A percentile compares a stretch with the other conserved stretches of the same genome.
phyloP scores from a whole-genome alignment of 2,329 filamentous ascomycete species.

The Sporothrix pseudoabietina region DNA sequence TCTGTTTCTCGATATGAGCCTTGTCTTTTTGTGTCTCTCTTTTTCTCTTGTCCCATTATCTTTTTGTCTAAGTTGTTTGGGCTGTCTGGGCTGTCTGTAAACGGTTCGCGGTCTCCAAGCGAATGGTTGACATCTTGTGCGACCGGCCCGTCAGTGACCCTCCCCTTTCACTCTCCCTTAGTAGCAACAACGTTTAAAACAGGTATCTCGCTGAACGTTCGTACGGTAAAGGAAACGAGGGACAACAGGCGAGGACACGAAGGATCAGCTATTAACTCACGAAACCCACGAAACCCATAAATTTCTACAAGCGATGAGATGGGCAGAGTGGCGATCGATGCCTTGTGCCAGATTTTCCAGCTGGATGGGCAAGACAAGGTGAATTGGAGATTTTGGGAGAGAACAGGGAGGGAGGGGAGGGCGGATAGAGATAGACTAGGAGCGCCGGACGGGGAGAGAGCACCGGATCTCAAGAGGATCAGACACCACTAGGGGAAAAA shows the following conservation, averaged over 20 bases:
- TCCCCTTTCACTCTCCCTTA: not conserved
- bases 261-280: not conserved
- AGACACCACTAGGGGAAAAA: not conserved
- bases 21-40: not conserved
- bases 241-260: not conserved
- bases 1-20: slow-evolving; percentile 12
- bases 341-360: slow-evolving; percentile 7
- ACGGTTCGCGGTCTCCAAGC: slow-evolving; percentile 31
- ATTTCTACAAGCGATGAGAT: not conserved
- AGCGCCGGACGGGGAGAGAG: not conserved
- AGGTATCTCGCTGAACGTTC: slow-evolving; percentile 21
- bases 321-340: not conserved
- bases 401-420: not conserved
- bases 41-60: not conserved
- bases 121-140: slow-evolving; percentile 30
- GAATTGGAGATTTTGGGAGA: not conserved
- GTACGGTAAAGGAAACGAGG: slow-evolving; percentile 3
- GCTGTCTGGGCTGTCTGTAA: slow-evolving; percentile 20
- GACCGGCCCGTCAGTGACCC: not conserved
- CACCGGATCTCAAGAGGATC: slow-evolving; percentile 15
- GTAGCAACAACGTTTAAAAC: slow-evolving; percentile 12
- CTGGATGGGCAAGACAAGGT: slow-evolving; percentile 16
- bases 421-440: not conserved
- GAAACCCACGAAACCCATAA: not conserved
- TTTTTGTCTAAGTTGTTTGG: not conserved